A percentile compares a stretch with the other conserved stretches of the same genome.
phyloP scores from a whole-genome alignment of 148 eudicot species.

The Fallopia convolvulus region DNA sequence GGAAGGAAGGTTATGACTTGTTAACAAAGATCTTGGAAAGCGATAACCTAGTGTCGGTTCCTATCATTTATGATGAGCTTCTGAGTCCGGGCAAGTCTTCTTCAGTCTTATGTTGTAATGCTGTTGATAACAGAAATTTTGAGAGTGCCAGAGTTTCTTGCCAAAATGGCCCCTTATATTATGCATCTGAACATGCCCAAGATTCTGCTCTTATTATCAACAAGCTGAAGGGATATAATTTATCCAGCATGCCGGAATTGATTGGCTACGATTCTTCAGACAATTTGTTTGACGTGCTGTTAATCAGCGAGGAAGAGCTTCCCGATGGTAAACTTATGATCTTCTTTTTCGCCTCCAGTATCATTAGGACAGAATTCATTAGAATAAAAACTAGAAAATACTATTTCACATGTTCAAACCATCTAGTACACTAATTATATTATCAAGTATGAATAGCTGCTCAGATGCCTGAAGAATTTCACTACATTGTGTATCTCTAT shows the following conservation, averaged over 20 bases:
- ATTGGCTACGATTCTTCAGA: slow-evolving; percentile 24
- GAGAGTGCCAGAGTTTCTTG: no score
- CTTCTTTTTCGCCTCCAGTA: background rate
- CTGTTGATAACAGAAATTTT: no score
- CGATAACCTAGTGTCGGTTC: slow-evolving; percentile 55
- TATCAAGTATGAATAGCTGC: no score
- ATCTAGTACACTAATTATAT: no score
- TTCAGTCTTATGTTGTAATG: background rate
- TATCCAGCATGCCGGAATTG: slow-evolving; percentile 20
- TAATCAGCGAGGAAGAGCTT: slow-evolving; percentile 34
- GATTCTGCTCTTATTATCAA: slow-evolving; percentile 34
- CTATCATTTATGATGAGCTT: slow-evolving; percentile 49
- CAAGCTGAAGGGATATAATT: slow-evolving; percentile 26
- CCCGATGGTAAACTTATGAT: slow-evolving; percentile 39
- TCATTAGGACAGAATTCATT: background rate
- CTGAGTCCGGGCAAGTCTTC: slow-evolving; percentile 23
- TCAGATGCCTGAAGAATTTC: no score
- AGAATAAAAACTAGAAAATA: background rate
- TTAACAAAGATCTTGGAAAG: slow-evolving; percentile 65
- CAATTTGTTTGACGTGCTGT: slow-evolving; percentile 52
- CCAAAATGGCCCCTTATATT: no score
- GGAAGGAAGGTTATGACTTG: slow-evolving; percentile 47
- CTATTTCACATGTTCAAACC: background rate
- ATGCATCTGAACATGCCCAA: slow-evolving; percentile 8
- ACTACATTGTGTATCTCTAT: background rate